Base-by-base conservation (phyloP, 805 yeast genomes). In the Cyberlindnera nakhonratchasimensis region DNA sequence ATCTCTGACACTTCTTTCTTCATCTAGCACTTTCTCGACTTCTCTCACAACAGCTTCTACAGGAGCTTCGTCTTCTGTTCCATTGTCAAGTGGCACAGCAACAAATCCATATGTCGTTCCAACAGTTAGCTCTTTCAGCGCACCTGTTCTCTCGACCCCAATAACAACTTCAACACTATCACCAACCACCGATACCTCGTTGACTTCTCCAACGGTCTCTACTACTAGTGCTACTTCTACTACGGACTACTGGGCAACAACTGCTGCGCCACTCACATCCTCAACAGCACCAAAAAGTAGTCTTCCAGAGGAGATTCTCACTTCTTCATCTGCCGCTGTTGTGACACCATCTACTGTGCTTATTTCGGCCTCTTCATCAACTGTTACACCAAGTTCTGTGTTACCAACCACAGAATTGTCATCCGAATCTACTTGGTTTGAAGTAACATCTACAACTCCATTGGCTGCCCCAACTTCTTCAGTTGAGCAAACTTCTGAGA, bases 61-160 rank as follows among this genome's bases (percentile, higher is more conserved):
- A 9, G 28, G 16, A 23, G 29, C 34, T 21, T 19, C 40, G 16
- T 19, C 40, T 6, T 12, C 39, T 23, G 18, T 37, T 21, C 31
- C 34, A 5, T 29, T 13, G 13, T 19, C 24, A 2, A 34, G 33
- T 40, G 33, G 29, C 23, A 16, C 37, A 36, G 19, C 39, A 23
- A 37, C 46, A 6, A 42, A 42, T 37, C 46, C 46, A 29, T 44
- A 44, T 33, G 22, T 16, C 6, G 34, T 45, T 29, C 34, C 48
- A n/a, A 34, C 48, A 9, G 29, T 45, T 11, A 25, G 40, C 2
- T 24, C 43, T 4, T 4, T 40, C 23, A 44, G 39, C 37, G 47
- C 47, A 5, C 47, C 47, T 18, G 33, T 40, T 23, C 44, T n/a
- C 22, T 8, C 35, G 2, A 16, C 46, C 12, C 7, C 28, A 6